Evolutionary conservation across 2,329 filamentous ascomycete genomes (phyloP).

Genomic region (Biscogniauxia sp.): DNA sequence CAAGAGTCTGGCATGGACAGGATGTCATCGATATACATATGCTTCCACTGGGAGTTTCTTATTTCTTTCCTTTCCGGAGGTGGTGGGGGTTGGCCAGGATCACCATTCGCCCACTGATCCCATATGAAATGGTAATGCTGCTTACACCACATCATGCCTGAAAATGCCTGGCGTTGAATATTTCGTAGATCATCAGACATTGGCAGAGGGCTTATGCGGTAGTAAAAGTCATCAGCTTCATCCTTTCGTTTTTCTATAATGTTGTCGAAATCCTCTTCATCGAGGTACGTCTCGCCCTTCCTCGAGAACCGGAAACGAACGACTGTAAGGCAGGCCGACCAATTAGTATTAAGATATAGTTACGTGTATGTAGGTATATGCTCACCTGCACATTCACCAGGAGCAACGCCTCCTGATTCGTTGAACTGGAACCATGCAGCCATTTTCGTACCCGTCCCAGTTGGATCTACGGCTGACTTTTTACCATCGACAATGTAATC

Average conservation of each 20-base stretch:
- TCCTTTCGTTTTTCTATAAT: constrained; percentile 79
- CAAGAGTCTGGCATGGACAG: constrained; percentile 97
- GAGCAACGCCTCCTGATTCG: constrained; percentile 79
- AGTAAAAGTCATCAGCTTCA: constrained; percentile 98
- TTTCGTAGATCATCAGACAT: constrained; percentile 93
- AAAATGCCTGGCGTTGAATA: constrained; percentile 90
- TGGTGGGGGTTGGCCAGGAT: constrained; percentile 83
- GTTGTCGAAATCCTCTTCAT: constrained; percentile 91
- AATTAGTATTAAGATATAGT: constrained; percentile 34
- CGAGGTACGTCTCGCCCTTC: constrained; percentile 73
- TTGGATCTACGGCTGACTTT: constrained; percentile 78
- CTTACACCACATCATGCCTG: constrained; percentile 98
- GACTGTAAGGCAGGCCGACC: constrained; percentile 47
- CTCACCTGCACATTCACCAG: constrained; percentile 82
- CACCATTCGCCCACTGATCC: constrained; percentile 97
- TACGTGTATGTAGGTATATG: constrained; percentile 41
- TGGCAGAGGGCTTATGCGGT: constrained; percentile 84
- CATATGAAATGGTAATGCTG: constrained; percentile 96
- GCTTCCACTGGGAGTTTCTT: constrained; percentile 88
- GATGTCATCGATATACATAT: constrained; percentile 92
- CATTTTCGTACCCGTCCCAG: constrained; percentile 77
- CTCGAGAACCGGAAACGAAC: constrained; percentile 87
- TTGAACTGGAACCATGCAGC: constrained; percentile 92
- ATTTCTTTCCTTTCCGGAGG: constrained; percentile 76
- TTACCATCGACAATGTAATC: constrained; percentile 79